Base-by-base conservation (phyloP, 495 filamentous ascomycete species). In the Penicillium coffeae region DNA sequence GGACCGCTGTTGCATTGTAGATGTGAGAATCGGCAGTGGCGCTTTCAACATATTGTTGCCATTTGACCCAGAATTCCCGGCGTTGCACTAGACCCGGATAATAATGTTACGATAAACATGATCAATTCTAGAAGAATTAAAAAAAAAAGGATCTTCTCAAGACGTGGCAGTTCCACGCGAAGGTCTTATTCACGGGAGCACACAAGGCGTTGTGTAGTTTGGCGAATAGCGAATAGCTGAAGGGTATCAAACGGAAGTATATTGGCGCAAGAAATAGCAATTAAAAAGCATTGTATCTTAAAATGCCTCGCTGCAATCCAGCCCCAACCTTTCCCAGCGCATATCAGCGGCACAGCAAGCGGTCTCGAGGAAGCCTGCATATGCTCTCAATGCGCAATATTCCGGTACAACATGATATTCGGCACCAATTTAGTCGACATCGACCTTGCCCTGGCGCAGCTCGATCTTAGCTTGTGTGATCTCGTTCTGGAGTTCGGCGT, bases 401-500 rank as follows among this genome's bases (percentile, higher is more conserved):
- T 21, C 34, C 44, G 27, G 21, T n/a, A 13, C 20, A 27, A 38
- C n/a, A 21, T 38, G 21, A 25, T 22, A 6, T 16, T 2, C 21
- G 21, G n/a, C 25, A 22, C 14, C 14, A 33, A 40, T 54, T 63
- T 65, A 80, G 46, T 80, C 74, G 10, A 78, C 71, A 45, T 76
- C 73, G 33, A 80, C 64, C 45, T 76, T 77, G 44, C 61, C 68
- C 50, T 56, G 57, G 54, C 69, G 75, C 61, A 80, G 52, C 41
- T 78, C 76, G 12, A 67, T 57, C 63, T 70, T 76, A 48, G 75
- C 75, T 51, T 67, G 70, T 42, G 72, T 71, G 38, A 80, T 77
- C 56, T 80, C 72, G 64, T 76, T 82, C 76, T 95, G 88, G 54
- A 98, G 71, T 70, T 96, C 92, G 56, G 83, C 78, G 67, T 96